Base-by-base conservation (phyloP, 2,329 filamentous ascomycete genomes). In the Bipolaris bicolor region DNA sequence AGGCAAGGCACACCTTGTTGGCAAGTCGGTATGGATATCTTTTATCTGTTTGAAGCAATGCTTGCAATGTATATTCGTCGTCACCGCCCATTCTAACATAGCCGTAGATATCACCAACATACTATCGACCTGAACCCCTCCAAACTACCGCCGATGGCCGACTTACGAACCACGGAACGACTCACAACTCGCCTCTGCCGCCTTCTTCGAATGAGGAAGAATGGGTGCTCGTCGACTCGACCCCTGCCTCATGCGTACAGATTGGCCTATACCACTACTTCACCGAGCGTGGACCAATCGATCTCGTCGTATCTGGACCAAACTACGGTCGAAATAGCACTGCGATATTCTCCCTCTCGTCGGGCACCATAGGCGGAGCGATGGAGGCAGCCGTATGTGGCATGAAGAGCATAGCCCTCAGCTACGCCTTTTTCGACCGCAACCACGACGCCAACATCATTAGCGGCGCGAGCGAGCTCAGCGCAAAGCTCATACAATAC, bases 1-100 rank as follows among this genome's bases (percentile, higher is more conserved):
- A 70, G 93, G 93, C 68, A 99, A 99, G 82, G 95, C 95, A 2
- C 95, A 98, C 78, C 90, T 98, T 71, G 92, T 98, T 69, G 93
- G 93, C 55, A 89, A 94, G 75, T 90, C 90, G 9, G 86, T 65
- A 59, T 31, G 60, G 57, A 22, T 10, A 18, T 15, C 5, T 31
- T 40, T 41, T n/a, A 10, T 15, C 36, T 29, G 31, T 5, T 20
- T 37, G 15, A 11, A 9, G 31, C 40, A 33, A 37, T 24, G 33
- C 18, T 11, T 45, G 26, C 22, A 22, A n/a, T 18, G 31, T 24
- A 54, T 9, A 13, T 37, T 18, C 20, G 26, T 5, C 24, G 15
- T 36, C 9, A 18, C 24, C 22, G 33, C 22, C 20, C 34, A 34
- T 15, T n/a, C 45, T 50, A 18, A 55, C 24, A 24, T 29, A 15